Evolutionary conservation across 2,329 filamentous ascomycete species (phyloP).

Genomic region (Penicillium nordicum): DNA sequence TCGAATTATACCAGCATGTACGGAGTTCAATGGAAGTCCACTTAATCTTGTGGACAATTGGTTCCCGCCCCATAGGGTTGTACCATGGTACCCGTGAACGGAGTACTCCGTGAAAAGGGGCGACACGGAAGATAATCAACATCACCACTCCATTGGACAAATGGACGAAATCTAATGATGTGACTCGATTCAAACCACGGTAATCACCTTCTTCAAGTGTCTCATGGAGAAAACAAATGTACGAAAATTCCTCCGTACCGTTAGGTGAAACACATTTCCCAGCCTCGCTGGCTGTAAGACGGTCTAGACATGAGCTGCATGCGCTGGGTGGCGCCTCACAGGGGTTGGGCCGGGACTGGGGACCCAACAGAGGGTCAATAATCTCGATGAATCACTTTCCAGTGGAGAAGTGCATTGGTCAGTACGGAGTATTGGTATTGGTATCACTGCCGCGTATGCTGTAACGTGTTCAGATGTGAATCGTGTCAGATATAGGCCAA

Average conservation of each 20-base stretch:
- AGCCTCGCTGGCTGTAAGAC: slow-evolving; percentile 4
- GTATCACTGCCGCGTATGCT: background rate
- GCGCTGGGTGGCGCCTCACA: slow-evolving; percentile 3
- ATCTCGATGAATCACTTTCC: slow-evolving; percentile 9
- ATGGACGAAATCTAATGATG: background rate
- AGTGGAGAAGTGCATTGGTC: slow-evolving; percentile 3
- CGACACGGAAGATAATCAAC: background rate
- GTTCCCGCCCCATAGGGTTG: background rate
- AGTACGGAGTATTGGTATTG: background rate
- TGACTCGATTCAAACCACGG: background rate
- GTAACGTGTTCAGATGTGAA: background rate
- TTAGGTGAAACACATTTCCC: background rate
- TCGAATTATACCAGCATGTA: background rate
- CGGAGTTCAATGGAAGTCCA: background rate
- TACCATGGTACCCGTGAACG: background rate
- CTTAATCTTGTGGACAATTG: background rate
- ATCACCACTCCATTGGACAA: background rate
- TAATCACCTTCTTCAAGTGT: background rate
- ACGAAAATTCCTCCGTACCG: background rate
- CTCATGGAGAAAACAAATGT: background rate
- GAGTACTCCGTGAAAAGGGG: background rate
- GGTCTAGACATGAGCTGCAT: slow-evolving; percentile 20
- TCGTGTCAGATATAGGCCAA: background rate
- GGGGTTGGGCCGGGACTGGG: slow-evolving; percentile 12
- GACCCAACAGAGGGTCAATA: slow-evolving; percentile 6